Evolutionary conservation across 2,329 filamentous ascomycete genomes (phyloP), one percentile per base, ranked within the genome.

Genomic region (Hypomyces rosellus): DNA sequence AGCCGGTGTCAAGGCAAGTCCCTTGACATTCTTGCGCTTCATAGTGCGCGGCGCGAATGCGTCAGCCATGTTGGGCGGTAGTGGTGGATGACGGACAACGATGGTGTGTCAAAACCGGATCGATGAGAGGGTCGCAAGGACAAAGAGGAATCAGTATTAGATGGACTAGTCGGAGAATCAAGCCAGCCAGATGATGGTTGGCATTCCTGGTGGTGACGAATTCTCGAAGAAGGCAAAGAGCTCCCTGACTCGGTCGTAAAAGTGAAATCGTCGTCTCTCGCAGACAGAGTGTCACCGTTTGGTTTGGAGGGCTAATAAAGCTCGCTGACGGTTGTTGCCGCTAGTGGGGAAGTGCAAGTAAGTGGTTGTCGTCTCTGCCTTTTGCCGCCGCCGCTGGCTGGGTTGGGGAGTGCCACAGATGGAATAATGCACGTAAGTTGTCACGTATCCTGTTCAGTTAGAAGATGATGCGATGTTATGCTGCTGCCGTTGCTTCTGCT

Each of bases 11-110:
- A 99, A 77, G 59, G 90, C 91, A 46, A 99, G 85, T 36, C 91
- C 92, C 75, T 97, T 97, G 70, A 95, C 87, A 69, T 99, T 99
- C 82, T 97, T 96, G 78, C 92, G 86, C 84, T 96, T 97, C 85
- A 99, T 87, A 55, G 93, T 95, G 71, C 81, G 81, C 71, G 80
- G 80, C 56, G 80, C 79, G 60, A 84, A 84, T 34, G 72, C 64
- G 63, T 84, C 81, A 61, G 78, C 77, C 82, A 85, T 85, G 65
- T 57, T 68, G 66, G 53, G 42, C 41, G 18, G 46, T 20, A 40
- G 22, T 41, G 18, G 22, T n/a, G 38, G 15, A 20, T 20, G 38
- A 18, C 5, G 13, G 13, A n/a, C 36, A 16, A 20, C 16, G 33
- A 20, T n/a, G 18, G 44, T 30, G 44, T 30, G 44, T 25, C 42